Conservation (phyloP, 805 yeast genomes). For the Spathaspora girioi region DNA sequence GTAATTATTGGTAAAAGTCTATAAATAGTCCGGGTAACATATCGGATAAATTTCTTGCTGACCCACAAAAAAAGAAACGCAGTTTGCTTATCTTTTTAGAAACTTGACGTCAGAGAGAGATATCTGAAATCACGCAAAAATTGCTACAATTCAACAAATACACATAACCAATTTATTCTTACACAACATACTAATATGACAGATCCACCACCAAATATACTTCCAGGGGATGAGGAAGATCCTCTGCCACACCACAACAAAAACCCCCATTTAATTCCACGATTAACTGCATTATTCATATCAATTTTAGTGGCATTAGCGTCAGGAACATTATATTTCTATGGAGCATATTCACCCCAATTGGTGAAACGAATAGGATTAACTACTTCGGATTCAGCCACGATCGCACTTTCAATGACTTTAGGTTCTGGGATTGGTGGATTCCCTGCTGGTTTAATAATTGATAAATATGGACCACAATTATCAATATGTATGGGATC, state of each 20-base stretch:
- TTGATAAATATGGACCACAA: slow-evolving; percentile 59
- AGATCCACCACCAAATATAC: background rate
- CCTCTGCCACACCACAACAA: background rate
- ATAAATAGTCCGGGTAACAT: too few relatives aligned
- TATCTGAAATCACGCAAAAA: too few relatives aligned
- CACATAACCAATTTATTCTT: too few relatives aligned
- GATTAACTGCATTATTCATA: slow-evolving; percentile 24
- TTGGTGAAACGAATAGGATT: slow-evolving; percentile 53
- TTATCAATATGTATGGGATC: slow-evolving; percentile 55
- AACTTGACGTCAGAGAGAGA: background rate
- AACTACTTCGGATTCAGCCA: slow-evolving; percentile 59
- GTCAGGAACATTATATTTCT: slow-evolving; percentile 72
- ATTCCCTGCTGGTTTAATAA: slow-evolving; percentile 64
- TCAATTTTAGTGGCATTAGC: slow-evolving; percentile 55
- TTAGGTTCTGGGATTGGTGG: slow-evolving; percentile 71
- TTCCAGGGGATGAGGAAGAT: background rate
- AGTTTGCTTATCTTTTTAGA: background rate
- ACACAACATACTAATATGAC: background rate
- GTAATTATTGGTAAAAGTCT: too few relatives aligned
- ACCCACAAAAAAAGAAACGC: too few relatives aligned
- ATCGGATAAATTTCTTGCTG: too few relatives aligned
- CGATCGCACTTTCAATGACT: slow-evolving; percentile 56
- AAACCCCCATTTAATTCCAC: slow-evolving; percentile 8
- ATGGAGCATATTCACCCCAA: slow-evolving; percentile 76
- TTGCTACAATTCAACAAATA: too few relatives aligned